Evolutionary conservation across 352 stramenopile genomes (phyloP), one percentile per base, ranked within the genome.

Genomic region (Globisporangium cylindrosporum): DNA sequence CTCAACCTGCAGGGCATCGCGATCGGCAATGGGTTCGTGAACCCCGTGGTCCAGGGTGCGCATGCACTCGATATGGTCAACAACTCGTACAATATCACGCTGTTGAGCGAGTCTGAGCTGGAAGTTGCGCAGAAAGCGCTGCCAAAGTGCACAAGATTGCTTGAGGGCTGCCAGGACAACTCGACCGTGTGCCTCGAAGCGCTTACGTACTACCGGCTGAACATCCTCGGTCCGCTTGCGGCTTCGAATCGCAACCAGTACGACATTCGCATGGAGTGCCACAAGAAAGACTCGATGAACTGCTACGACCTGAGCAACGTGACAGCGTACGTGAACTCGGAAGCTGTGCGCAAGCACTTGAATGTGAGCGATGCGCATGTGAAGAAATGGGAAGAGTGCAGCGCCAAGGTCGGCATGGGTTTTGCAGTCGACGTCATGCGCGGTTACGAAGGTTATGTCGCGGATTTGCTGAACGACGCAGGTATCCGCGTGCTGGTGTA

Each of bases 401-500:
- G 96, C 75, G 89, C 88, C 70, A 76, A 88, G 4, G 88, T 98
- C 36, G 94, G 95, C 67, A 68, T 84, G 59, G 78, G 84, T 29
- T 98, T 98, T 67, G 73, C n/a, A 7, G 25, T 67, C 15, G 55
- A 80, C 51, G 72, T 68, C 51, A 92, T 59, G 98, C 73, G 96
- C 80, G 82, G 97, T 97, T 87, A 90, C 93, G 65, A 81, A 93
- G 48, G 97, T 91, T 67, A 80, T 38, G 67, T 97, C 29, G 74
- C 75, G 4, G 84, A 93, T 25, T 69, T 98, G 66, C 75, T 98
- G 4, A 66, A 80, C 7, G 69, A 72, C 10, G 27, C 27, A 20
- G 57, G 36, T 20, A 58, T 83, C 27, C 76, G 75, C 10, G 90
- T 96, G 18, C 77, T 98, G 27, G 94, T 98, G 59, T 98, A 98